Base-by-base conservation (phyloP, 2,329 filamentous ascomycete genomes). In the Fusarium anthophilum region DNA sequence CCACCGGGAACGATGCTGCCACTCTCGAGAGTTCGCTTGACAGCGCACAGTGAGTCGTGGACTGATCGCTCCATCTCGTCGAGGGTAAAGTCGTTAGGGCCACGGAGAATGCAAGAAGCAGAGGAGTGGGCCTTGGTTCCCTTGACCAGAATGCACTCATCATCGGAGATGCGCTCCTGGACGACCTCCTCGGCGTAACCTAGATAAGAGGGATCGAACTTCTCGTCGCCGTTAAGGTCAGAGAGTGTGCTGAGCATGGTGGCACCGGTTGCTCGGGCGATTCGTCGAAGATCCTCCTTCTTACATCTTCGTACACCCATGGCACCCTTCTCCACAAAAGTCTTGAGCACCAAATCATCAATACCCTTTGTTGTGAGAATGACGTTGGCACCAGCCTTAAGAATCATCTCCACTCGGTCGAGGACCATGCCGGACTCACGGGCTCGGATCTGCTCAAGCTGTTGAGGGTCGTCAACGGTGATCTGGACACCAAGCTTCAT, bases 401-500 rank as follows among this genome's bases (percentile, higher is more conserved):
- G 89, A 76, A 99, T 98, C 93, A 99, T 93, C 83, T 99, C 95
- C 60, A 99, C 92, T 73, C 95, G 90, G 82, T 99, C 96, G 70
- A 98, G 89, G 53, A 99, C 91, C 86, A 99, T 98, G 78, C 94
- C 94, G 24, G 95, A 91, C 83, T 99, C 96, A 62, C 96, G 91
- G 79, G 96, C 92, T 70, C 96, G 91, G 79, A 99, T 99, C 88
- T 98, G 95, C 87, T 99, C 96, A 57, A 99, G 89, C 84, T 99
- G 96, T 82, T 97, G 92, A 55, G 96, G 96, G 82, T 99, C 96
- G 78, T 99, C 96, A 75, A 99, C 93, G 18, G 96, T 98, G 80
- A 99, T 98, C 84, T 99, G 96, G 69, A 99, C 96, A 76, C 96
- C 96, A 67, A 99, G 87, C 90, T 99, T 98, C 96, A 99, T 98